Evolutionary conservation across 2,329 filamentous ascomycete genomes (phyloP).

Genomic region (Davidsoniella neocaledoniae): DNA sequence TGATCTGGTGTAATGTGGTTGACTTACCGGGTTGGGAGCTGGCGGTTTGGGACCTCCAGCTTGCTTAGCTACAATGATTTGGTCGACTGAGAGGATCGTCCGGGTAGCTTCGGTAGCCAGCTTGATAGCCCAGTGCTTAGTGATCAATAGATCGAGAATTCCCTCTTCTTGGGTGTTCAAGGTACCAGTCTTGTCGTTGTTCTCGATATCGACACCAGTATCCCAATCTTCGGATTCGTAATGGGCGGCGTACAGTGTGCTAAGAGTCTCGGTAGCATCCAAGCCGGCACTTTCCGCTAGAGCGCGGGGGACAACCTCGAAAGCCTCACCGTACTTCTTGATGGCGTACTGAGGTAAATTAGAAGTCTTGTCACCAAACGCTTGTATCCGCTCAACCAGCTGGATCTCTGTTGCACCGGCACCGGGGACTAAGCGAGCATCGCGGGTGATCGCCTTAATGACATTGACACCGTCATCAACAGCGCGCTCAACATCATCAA

Average conservation of each 20-base stretch:
- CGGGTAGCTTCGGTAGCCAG: conserved; percentile 87
- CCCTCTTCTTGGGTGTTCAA: conserved; percentile 75
- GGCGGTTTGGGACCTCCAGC: conserved; percentile 95
- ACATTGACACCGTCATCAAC: conserved; percentile 98
- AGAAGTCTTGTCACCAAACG: conserved; percentile 79
- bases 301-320: conserved; percentile 88
- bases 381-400: conserved; percentile 79
- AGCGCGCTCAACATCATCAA: conserved; percentile 91
- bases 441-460: conserved; percentile 93
- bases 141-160: conserved; percentile 79
- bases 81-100: conserved; percentile 89
- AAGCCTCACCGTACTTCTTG: conserved; percentile 92
- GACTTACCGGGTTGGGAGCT: conserved; percentile 61
- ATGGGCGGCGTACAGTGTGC: conserved; percentile 82
- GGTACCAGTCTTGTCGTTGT: conserved; percentile 61
- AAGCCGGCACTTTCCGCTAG: conserved; percentile 89
- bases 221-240: conserved; percentile 77
- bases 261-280: conserved; percentile 92
- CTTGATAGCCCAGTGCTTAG: conserved; percentile 95
- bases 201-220: conserved; percentile 89
- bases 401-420: conserved; percentile 91
- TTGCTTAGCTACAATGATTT: conserved; percentile 96
- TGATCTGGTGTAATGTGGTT: conserved; percentile 20
- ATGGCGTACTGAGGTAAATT: conserved; percentile 93
- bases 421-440: conserved; percentile 77